phyloP scores from a whole-genome alignment of 2,329 filamentous ascomycete genomes.

The Coniochaeta ligniaria region DNA sequence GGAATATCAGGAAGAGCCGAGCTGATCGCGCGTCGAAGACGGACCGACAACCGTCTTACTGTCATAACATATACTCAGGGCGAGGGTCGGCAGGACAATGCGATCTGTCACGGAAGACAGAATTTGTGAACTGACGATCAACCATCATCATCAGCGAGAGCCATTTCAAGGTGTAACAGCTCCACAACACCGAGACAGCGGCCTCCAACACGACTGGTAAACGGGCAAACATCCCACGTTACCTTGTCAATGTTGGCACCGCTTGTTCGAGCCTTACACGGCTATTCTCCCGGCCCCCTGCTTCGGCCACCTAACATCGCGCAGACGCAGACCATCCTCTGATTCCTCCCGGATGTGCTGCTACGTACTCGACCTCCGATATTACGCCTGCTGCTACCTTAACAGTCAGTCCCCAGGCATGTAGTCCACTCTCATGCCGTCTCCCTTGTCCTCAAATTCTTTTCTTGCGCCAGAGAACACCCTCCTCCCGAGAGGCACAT shows the following conservation, averaged over 20 bases:
- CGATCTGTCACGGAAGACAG: not conserved
- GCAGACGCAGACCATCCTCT: not conserved
- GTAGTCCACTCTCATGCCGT: not conserved
- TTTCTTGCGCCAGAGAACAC: not conserved
- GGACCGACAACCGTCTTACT: not conserved
- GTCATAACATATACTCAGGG: not conserved
- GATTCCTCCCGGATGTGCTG: not conserved
- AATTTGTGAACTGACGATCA: slow-evolving; percentile 4
- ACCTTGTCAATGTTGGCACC: not conserved
- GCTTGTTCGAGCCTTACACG: not conserved
- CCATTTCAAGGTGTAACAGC: not conserved
- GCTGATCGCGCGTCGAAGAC: slow-evolving; percentile 2
- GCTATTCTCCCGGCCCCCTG: slow-evolving; percentile 1
- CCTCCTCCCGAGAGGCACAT: not conserved
- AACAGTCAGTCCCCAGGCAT: not conserved
- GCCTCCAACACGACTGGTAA: not conserved
- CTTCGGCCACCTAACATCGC: not conserved
- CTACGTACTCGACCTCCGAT: not conserved
- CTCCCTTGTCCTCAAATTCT: not conserved
- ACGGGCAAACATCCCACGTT: not conserved
- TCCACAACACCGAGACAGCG: not conserved
- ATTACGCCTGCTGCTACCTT: not conserved
- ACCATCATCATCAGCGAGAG: slow-evolving; percentile 5
- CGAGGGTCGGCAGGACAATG: slow-evolving; percentile 6
- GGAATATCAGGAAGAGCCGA: slow-evolving; percentile 2